These are phyloP conservation scores for Nakazawaea laoshanensis DNA, from an alignment of 805 yeast species.

Conservation along the genomic window DNA sequence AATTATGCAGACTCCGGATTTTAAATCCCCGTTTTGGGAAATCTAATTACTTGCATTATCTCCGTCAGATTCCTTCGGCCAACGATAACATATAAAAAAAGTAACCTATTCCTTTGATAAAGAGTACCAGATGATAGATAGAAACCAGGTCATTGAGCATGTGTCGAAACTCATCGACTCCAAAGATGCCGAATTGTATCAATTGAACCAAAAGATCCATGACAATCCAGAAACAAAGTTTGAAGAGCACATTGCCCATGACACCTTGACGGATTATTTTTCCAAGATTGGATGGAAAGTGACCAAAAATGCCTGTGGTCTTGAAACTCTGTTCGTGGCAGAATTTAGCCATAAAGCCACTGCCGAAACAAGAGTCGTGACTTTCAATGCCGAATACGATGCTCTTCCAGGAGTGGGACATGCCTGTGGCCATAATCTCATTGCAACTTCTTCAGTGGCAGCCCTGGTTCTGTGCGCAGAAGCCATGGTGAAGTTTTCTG, in stretches of 20 bases:
- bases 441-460: slow-evolving; percentile 17
- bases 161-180: slow-evolving; percentile 9
- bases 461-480: slow-evolving; percentile 15
- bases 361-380: slow-evolving; percentile 13
- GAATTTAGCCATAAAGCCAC: slow-evolving; percentile 11
- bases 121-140: too few relatives aligned
- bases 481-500: slow-evolving; percentile 15
- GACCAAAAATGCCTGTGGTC: slow-evolving; percentile 16
- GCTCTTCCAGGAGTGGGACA: slow-evolving; percentile 22
- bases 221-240: slow-evolving; percentile 14
- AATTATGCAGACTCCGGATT: too few relatives aligned
- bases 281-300: slow-evolving; percentile 18
- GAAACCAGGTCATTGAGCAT: too few relatives aligned
- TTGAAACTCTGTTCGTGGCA: slow-evolving; percentile 17
- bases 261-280: slow-evolving; percentile 15
- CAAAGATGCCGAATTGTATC: slow-evolving; percentile 9
- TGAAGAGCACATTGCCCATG: slow-evolving; percentile 19
- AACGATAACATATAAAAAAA: slow-evolving; percentile 7
- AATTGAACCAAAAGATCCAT: slow-evolving; percentile 15
- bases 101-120: too few relatives aligned
- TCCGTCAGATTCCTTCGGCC: not conserved
- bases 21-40: too few relatives aligned
- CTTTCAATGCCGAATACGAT: slow-evolving; percentile 20
- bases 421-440: slow-evolving; percentile 23
- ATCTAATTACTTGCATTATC: not conserved